Base-by-base conservation (phyloP, 164 flowering plant species). In the Houttuynia cordata region DNA sequence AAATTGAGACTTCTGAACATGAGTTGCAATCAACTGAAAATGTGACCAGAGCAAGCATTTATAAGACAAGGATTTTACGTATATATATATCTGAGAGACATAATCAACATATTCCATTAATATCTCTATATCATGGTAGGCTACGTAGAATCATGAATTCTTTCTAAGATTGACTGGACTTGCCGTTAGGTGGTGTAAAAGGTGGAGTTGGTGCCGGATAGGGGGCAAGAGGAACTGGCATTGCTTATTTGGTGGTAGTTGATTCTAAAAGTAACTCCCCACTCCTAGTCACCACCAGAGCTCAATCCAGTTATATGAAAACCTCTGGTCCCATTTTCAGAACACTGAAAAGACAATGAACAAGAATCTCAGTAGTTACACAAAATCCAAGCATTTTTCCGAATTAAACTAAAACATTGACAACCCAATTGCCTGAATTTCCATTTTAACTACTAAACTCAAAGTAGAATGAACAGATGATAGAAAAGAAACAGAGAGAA, bases 161-260 rank as follows among this genome's bases (percentile, higher is more conserved):
- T 14, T n/a, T 14, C 17, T 53, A 20, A 53, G 3, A 18, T 8
- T 53, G 24, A 53, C 10, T 20, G 56, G 56, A 17, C 62, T 60
- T 30, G 82, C 88, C 88, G 63, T 78, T 81, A 9, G 84, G 77
- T 37, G 94, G 83, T 12, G 86, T 68, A 65, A 74, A 82, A 19
- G 89, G 81, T 24, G 73, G 78, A 12, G 89, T 83, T 30, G 86
- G 87, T 1, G 85, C 76, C 6, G 96, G 94, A 75, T 86, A 86
- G 30, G 96, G 96, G 37, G 86, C 96, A 49, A 89, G 88, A 72
- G 96, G 96, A 72, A 89, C 94, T 59, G 94, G 96, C 93, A 89
- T 86, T 81, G 76, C 68, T 69, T 73, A 61, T 45, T 3, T 2
- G 49, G 17, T 45, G 49, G 17, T 45, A 8, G 49, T 17, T 45